Percentiles rank a stretch among this genome's conserved stretches.
These are phyloP conservation scores for Xylariales sp. DNA, from an alignment of 2,329 filamentous ascomycete species.

Conservation along the genomic window DNA sequence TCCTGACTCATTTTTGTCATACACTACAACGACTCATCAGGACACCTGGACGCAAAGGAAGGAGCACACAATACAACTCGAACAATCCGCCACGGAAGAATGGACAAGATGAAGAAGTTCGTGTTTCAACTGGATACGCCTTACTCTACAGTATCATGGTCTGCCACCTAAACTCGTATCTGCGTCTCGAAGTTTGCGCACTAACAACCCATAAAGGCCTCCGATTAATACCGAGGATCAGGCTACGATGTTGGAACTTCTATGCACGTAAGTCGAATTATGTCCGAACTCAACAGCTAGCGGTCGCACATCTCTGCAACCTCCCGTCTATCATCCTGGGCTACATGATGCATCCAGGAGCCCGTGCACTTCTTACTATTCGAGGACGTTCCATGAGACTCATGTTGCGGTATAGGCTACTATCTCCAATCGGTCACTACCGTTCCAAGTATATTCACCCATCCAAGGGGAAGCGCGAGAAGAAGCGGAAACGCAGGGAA, in stretches of 20 bases:
- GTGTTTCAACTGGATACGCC: slow-evolving; percentile 63
- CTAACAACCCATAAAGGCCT: slow-evolving; percentile 45
- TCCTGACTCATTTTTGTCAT: too few species aligned
- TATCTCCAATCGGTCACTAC: slow-evolving; percentile 60
- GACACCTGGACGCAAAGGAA: too few species aligned
- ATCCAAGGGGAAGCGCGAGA: slow-evolving; percentile 58
- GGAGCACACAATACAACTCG: too few species aligned
- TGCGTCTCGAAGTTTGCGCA: not conserved
- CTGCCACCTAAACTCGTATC: slow-evolving; percentile 14
- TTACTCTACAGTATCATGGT: slow-evolving; percentile 59
- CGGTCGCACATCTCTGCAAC: too few species aligned
- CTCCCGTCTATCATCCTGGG: too few species aligned
- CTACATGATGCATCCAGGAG: too few species aligned
- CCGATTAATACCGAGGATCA: slow-evolving; percentile 53
- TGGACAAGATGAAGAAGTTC: slow-evolving; percentile 54
- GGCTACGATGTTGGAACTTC: slow-evolving; percentile 59
- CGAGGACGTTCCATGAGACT: too few species aligned
- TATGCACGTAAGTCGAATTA: slow-evolving; percentile 54
- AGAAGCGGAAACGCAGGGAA: slow-evolving; percentile 44
- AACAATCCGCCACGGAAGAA: too few species aligned
- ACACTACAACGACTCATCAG: too few species aligned
- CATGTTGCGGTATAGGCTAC: slow-evolving; percentile 54
- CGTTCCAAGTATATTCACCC: slow-evolving; percentile 46
- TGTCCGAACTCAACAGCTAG: too few species aligned
- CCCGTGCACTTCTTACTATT: too few species aligned